Evolutionary conservation across 768 basidiomycete species (phyloP).

Genomic region (Phaffia tasmanica): DNA sequence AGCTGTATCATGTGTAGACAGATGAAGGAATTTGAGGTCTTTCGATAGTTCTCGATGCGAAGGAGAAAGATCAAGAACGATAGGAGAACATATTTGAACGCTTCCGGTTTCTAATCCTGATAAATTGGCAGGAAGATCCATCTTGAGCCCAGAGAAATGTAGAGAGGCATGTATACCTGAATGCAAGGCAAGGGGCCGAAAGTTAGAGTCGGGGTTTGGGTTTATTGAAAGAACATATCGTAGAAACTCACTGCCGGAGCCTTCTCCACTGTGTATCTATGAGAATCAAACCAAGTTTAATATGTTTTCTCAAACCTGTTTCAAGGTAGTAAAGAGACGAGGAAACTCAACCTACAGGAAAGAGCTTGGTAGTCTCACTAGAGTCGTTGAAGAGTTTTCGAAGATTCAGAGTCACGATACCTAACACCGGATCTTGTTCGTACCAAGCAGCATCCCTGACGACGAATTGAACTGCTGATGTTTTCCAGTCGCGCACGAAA

Average conservation of each 20-base stretch:
- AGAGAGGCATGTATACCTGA: no score
- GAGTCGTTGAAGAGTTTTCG: slow-evolving; percentile 44
- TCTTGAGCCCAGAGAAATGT: no score
- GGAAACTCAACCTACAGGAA: not conserved
- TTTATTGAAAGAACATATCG: no score
- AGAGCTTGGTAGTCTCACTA: slow-evolving; percentile 49
- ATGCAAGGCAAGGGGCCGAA: no score
- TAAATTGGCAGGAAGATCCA: slow-evolving; percentile 36
- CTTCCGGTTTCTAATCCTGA: slow-evolving; percentile 63
- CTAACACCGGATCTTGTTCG: slow-evolving; percentile 38
- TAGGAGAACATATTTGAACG: slow-evolving; percentile 43
- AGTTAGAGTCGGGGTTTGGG: no score
- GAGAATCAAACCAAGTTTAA: no score
- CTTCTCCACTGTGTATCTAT: no score
- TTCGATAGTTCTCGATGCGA: slow-evolving; percentile 28
- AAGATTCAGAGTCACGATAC: slow-evolving; percentile 53
- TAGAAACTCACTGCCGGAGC: no score
- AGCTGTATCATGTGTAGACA: slow-evolving; percentile 40
- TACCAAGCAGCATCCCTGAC: no score
- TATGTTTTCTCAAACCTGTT: slow-evolving; percentile 41
- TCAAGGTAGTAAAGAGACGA: slow-evolving; percentile 39
- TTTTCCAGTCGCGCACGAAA: no score
- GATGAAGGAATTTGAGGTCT: slow-evolving; percentile 39
- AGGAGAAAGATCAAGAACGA: slow-evolving; percentile 35
- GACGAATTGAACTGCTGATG: no score